These are phyloP conservation scores for Acanthamoeba culbertsoni DNA, from an alignment of 208 protist genomes.

Conservation along the genomic window DNA sequence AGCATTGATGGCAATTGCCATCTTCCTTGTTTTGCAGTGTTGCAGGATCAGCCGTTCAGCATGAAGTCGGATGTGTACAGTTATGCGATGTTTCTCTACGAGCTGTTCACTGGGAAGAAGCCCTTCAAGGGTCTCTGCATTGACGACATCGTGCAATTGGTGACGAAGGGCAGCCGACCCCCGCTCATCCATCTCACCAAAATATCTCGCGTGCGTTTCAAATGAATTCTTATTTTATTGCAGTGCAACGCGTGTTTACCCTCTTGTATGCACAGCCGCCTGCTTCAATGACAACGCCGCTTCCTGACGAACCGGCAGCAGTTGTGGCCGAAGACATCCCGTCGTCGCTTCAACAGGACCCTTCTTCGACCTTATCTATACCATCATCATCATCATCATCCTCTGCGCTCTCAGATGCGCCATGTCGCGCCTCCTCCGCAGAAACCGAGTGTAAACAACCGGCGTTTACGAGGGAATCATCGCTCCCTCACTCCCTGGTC, in stretches of 20 bases:
- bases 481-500: too few species aligned
- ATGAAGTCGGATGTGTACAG: constrained; percentile 39
- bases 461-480: too few species aligned
- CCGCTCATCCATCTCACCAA: background rate
- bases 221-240: too few species aligned
- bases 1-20: background rate
- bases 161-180: background rate
- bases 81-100: constrained; percentile 25
- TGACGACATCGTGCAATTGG: background rate
- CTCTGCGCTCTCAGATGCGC: too few species aligned
- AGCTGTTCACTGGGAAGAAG: constrained; percentile 11
- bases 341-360: background rate
- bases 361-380: background rate
- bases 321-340: too few species aligned
- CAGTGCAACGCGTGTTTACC: too few species aligned
- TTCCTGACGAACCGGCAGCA: too few species aligned
- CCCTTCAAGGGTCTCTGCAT: background rate
- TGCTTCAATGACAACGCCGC: too few species aligned
- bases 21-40: background rate
- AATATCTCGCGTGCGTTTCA: background rate
- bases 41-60: background rate
- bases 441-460: too few species aligned
- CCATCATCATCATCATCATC: background rate
- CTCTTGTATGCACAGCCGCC: too few species aligned
- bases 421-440: too few species aligned